A percentile compares a stretch with the other conserved stretches of the same genome.
Evolutionary conservation across 2,329 filamentous ascomycete species (phyloP).

Genomic region (Cytospora piceicola): DNA sequence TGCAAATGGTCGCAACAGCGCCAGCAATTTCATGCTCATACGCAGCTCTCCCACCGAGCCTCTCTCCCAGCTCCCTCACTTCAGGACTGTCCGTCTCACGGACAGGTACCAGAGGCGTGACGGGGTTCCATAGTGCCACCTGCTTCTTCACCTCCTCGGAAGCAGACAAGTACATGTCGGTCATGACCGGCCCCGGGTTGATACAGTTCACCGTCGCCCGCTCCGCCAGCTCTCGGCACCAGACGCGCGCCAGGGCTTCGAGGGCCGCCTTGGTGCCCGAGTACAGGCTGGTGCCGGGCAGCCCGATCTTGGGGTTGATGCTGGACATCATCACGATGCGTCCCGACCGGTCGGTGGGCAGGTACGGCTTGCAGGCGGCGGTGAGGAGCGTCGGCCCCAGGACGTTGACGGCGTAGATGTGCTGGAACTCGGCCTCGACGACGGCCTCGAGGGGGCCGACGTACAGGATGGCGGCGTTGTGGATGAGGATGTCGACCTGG

Average conservation of each 20-base stretch:
- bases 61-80: constrained; percentile 2
- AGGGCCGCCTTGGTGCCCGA: constrained; percentile 37
- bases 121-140: constrained; percentile 5
- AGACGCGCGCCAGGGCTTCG: constrained; percentile 36
- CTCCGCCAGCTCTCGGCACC: constrained; percentile 36
- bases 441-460: constrained; percentile 60
- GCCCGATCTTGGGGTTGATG: constrained; percentile 35
- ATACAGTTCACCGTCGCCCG: constrained; percentile 37
- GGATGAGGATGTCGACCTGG: constrained; percentile 67
- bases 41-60: constrained; percentile 1
- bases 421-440: constrained; percentile 58
- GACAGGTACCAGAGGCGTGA: not conserved
- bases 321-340: constrained; percentile 39
- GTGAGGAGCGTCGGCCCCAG: constrained; percentile 34
- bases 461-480: constrained; percentile 63
- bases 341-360: constrained; percentile 34
- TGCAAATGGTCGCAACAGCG: not conserved
- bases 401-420: constrained; percentile 68
- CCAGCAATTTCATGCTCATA: constrained; percentile 12
- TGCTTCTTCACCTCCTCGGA: constrained; percentile 1
- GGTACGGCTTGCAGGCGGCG: constrained; percentile 34
- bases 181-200: constrained; percentile 34
- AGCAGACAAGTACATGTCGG: constrained; percentile 29
- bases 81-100: constrained; percentile 10
- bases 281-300: constrained; percentile 36